phyloP scores from a whole-genome alignment of 495 filamentous ascomycete genomes.

The Astrocystis sublimbata region DNA sequence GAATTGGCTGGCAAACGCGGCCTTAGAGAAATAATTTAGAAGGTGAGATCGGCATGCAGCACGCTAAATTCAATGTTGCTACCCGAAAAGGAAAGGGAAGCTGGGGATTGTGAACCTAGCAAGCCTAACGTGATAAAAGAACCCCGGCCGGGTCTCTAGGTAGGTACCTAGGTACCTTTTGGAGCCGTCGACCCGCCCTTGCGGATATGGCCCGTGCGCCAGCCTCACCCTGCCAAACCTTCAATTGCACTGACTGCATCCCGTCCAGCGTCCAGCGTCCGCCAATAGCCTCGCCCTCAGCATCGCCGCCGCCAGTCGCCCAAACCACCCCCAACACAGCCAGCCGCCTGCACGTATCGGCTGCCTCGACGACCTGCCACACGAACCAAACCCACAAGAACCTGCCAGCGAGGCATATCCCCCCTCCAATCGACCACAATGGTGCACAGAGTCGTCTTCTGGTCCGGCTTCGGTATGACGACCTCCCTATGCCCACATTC shows the following conservation, averaged over 20 bases:
- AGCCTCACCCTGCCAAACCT: conserved; percentile 9
- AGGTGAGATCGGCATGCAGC: not conserved
- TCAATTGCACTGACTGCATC: conserved; percentile 11
- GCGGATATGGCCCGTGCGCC: conserved; percentile 15
- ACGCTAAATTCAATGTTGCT: not conserved
- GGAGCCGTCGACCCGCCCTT: not conserved
- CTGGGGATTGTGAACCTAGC: too few relatives aligned
- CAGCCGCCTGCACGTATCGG: not conserved
- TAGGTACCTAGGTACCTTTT: not conserved
- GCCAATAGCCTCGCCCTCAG: not conserved
- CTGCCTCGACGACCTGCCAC: not conserved
- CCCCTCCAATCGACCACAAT: conserved; percentile 36
- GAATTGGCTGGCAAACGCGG: not conserved
- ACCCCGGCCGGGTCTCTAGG: too few relatives aligned
- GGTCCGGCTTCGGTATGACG: conserved; percentile 88
- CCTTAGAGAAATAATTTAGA: not conserved
- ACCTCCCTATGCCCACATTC: conserved; percentile 3
- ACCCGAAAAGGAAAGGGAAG: not conserved
- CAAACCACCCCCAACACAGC: conserved; percentile 7
- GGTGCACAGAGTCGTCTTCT: conserved; percentile 84
- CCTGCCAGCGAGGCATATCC: not conserved
- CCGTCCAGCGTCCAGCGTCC: not conserved
- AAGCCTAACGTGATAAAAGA: too few relatives aligned
- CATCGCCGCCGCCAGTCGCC: not conserved
- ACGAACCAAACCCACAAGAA: not conserved